Base-by-base conservation (phyloP, 208 protist genomes). In the Naegleria lovaniensis region DNA sequence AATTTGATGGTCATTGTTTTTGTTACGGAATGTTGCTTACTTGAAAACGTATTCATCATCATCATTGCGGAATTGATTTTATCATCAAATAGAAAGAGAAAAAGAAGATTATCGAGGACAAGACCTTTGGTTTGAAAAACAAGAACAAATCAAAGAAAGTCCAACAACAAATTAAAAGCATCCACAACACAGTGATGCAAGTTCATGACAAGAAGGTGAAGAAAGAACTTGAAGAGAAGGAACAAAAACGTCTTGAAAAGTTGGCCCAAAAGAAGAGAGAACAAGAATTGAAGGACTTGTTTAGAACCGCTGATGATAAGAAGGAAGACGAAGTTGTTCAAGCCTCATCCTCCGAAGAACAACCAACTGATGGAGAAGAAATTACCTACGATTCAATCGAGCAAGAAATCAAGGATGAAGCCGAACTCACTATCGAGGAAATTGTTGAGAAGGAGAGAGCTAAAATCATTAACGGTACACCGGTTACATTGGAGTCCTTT, bases 41-140 rank as follows among this genome's bases (percentile, higher is more conserved):
- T n/a, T n/a, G 43, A 48, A 48, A 48, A 48, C 7, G 7, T 48
- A 48, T 9, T 48, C 43, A 7, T 48, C 43, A 48, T 48, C 43
- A 48, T 48, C 43, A 48, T 48, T 48, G 43, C 43, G 43, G 43
- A 48, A 48, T 48, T 48, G 43, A n/a, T 48, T 48, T 48, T 48
- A 48, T 48, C 7, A 48, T 48, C 43, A 48, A 29, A 29, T 67
- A 89, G n/a, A 89, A 89, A 67, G 29, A 55, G 39, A 89, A 89
- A 29, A 38, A 55, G 38, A 89, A 89, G 25, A 33, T 67, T 38
- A 38, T 89, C 25, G 85, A 89, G 59, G 85, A 89, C 29, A 89
- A 92, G 93, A 98, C 96, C 40, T 98, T 98, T 91, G 96, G 96
- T 43, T 94, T 98, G 39, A 98, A 98, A 91, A 98, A 98, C 92